Percentiles rank a stretch among this genome's conserved stretches.
phyloP scores from a whole-genome alignment of 805 yeast genomes.

The Starmerella sp. region DNA sequence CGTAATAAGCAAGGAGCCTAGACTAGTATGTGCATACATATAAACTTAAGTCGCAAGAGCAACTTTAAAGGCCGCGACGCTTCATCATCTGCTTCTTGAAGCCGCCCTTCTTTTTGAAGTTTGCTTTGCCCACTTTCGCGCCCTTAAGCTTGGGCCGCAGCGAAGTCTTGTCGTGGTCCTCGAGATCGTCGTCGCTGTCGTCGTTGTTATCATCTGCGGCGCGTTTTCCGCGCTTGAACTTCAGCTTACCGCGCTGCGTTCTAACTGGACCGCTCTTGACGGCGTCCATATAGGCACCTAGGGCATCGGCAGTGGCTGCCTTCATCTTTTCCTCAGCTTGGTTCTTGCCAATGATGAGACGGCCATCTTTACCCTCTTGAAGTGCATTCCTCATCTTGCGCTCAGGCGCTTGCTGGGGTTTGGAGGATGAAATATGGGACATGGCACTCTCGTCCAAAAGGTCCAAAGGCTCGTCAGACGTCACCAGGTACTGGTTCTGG shows the following conservation, averaged over 20 bases:
- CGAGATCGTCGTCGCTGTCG: conserved; percentile 32
- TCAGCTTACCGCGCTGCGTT: conserved; percentile 85
- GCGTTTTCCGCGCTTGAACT: conserved; percentile 58
- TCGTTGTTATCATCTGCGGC: conserved; percentile 44
- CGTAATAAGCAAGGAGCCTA: no score
- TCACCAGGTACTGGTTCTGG: conserved; percentile 56
- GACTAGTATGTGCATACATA: neutral
- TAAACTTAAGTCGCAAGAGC: neutral
- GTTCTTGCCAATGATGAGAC: conserved; percentile 49
- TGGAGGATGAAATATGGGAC: conserved; percentile 79
- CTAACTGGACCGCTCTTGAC: conserved; percentile 86
- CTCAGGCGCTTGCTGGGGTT: conserved; percentile 49
- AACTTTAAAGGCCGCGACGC: conserved; percentile 4
- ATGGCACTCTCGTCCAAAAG: conserved; percentile 74
- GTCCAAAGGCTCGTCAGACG: conserved; percentile 66
- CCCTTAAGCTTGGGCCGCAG: conserved; percentile 10
- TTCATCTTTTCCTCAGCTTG: conserved; percentile 28
- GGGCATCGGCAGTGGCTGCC: conserved; percentile 37
- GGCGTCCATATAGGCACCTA: conserved; percentile 89
- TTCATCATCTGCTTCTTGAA: conserved; percentile 16
- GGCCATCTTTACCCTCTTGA: conserved; percentile 45
- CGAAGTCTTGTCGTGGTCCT: conserved; percentile 6
- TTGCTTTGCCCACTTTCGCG: conserved; percentile 11
- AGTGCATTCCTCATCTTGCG: conserved; percentile 26
- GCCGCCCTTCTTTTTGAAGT: neutral